These are phyloP conservation scores for Schizothecium vesticola DNA, from an alignment of 495 filamentous ascomycete species.

Conservation along the genomic window DNA sequence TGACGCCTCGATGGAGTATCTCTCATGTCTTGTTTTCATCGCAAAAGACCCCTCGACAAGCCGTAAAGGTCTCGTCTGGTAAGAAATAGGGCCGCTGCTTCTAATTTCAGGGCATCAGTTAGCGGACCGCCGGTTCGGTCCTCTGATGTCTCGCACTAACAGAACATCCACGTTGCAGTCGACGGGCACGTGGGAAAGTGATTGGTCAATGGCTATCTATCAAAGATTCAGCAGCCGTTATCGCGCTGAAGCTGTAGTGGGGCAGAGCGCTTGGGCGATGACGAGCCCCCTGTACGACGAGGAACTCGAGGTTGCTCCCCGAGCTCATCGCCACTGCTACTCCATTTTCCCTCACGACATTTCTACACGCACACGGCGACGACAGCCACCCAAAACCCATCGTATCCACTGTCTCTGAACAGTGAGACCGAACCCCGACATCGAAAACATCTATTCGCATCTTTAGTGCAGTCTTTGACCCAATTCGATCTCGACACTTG, in stretches of 20 bases:
- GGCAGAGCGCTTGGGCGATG: neutral
- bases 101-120: neutral
- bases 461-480: neutral
- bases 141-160: neutral
- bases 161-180: neutral
- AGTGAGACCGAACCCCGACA: neutral
- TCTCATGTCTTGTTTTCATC: neutral
- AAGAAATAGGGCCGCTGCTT: neutral
- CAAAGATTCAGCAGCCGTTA: neutral
- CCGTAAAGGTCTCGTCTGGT: no score
- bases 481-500: neutral
- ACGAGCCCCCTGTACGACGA: neutral
- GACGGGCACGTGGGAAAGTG: conserved; percentile 19
- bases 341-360: neutral
- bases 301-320: neutral
- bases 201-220: conserved; percentile 23
- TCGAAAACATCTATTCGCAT: neutral
- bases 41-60: neutral
- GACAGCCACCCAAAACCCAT: neutral
- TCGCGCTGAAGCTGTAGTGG: neutral
- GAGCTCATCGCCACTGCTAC: neutral
- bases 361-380: neutral
- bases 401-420: neutral
- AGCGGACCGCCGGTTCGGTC: neutral
- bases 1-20: neutral